A percentile compares a stretch with the other conserved stretches of the same genome.
Conservation (phyloP, 352 stramenopile species). For the Phytophthora niederhauseri region DNA sequence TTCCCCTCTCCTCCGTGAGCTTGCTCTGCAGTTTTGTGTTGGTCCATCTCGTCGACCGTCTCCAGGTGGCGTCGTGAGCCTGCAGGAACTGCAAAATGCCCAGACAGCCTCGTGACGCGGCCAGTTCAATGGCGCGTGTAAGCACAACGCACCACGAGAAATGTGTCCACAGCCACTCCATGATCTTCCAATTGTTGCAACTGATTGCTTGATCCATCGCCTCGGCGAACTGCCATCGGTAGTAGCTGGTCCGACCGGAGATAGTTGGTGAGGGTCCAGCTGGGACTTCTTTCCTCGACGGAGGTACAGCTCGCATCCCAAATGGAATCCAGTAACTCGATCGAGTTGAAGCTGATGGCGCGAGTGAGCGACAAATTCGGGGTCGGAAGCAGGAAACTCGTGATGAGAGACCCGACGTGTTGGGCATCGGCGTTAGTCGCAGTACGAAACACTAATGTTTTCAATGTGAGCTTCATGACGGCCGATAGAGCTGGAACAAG, state of each 20-base stretch:
- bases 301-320: slow-evolving; percentile 12
- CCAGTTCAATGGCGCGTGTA: neutral
- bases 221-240: slow-evolving; percentile 9
- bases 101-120: neutral
- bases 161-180: neutral
- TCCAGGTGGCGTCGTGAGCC: neutral
- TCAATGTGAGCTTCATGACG: too few relatives aligned
- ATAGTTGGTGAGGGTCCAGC: slow-evolving; percentile 9
- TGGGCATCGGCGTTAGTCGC: too few relatives aligned
- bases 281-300: neutral
- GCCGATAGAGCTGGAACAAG: too few relatives aligned
- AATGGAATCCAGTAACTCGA: neutral
- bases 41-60: neutral
- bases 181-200: too few relatives aligned
- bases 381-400: too few relatives aligned
- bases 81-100: neutral
- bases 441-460: too few relatives aligned
- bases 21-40: neutral
- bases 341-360: neutral
- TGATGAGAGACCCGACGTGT: too few relatives aligned
- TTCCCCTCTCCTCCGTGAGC: neutral
- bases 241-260: slow-evolving; percentile 8
- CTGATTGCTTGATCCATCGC: neutral
- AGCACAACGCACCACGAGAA: neutral
- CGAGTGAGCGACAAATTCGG: neutral